Percentiles rank a stretch among this genome's conserved stretches.
phyloP scores from a whole-genome alignment of 2,329 filamentous ascomycete species.

The Penicillium sp. region DNA sequence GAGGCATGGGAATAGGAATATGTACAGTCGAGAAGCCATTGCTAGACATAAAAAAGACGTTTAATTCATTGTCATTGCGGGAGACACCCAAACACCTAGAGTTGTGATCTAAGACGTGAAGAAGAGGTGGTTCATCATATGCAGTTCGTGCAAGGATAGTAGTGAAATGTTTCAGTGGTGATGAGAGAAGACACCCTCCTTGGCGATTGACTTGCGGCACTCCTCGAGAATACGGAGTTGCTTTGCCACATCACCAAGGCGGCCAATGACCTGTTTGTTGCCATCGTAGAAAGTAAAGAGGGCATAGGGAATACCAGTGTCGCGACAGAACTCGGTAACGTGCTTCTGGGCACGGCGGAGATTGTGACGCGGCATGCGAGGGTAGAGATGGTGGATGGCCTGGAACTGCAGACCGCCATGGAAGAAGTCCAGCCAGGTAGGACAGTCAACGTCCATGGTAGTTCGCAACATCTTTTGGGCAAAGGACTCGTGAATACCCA shows the following conservation, averaged over 20 bases:
- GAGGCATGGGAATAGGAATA: background rate
- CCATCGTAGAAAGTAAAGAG: conserved; percentile 84
- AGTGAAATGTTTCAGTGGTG: conserved; percentile 28
- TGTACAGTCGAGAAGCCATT: background rate
- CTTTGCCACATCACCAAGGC: conserved; percentile 77
- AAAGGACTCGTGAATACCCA: conserved; percentile 84
- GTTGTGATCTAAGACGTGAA: conserved; percentile 14
- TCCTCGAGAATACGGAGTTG: conserved; percentile 79
- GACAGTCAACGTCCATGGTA: conserved; percentile 92
- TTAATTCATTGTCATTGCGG: conserved; percentile 23
- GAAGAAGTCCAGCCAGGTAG: conserved; percentile 85
- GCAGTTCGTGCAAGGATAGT: background rate
- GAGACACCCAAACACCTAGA: conserved; percentile 1
- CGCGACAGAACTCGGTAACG: conserved; percentile 79
- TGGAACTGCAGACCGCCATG: conserved; percentile 91
- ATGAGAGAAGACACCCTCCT: conserved; percentile 41
- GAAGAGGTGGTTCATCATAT: conserved; percentile 14
- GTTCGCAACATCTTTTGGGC: conserved; percentile 89
- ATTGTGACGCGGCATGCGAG: conserved; percentile 83
- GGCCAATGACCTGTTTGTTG: conserved; percentile 79
- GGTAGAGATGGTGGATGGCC: conserved; percentile 84
- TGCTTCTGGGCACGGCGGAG: conserved; percentile 75
- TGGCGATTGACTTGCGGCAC: conserved; percentile 63
- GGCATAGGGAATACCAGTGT: conserved; percentile 83
- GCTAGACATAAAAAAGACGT: conserved; percentile 9